A percentile compares a stretch with the other conserved stretches of the same genome.
Conservation (phyloP, 768 basidiomycete species). For the Pleurotus tuber-regium region DNA sequence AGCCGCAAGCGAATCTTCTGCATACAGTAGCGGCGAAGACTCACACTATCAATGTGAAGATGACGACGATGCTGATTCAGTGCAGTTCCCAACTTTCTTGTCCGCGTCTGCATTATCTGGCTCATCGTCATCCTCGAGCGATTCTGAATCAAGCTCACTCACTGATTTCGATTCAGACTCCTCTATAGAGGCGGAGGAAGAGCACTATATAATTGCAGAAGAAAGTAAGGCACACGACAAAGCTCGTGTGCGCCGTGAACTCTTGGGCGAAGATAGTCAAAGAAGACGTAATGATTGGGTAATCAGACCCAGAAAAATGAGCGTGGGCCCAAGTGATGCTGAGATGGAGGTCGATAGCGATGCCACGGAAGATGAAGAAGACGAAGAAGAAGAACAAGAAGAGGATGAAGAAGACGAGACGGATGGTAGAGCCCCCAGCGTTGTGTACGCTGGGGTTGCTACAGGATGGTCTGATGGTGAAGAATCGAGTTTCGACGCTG, state of each 20-base stretch:
- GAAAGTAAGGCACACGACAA: constrained; percentile 35
- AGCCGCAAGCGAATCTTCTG: constrained; percentile 25
- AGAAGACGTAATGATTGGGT: constrained; percentile 60
- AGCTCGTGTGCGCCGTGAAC: constrained; percentile 59
- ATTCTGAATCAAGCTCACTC: constrained; percentile 35
- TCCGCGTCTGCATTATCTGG: constrained; percentile 59
- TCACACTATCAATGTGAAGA: constrained; percentile 25
- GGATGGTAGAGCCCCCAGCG: constrained; percentile 35
- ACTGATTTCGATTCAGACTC: constrained; percentile 53
- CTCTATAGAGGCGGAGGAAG: constrained; percentile 60
- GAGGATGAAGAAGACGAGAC: constrained; percentile 40
- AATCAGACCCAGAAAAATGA: constrained; percentile 66
- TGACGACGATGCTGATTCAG: constrained; percentile 31
- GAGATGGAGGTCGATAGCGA: constrained; percentile 65
- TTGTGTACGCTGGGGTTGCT: constrained; percentile 59
- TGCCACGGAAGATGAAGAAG: constrained; percentile 52
- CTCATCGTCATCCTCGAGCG: constrained; percentile 42
- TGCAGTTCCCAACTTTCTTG: constrained; percentile 64
- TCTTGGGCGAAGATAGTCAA: constrained; percentile 44
- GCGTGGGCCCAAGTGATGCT: constrained; percentile 60
- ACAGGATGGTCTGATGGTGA: constrained; percentile 81
- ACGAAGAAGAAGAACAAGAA: constrained; percentile 29
- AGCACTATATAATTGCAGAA: constrained; percentile 53
- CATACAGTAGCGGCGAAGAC: constrained; percentile 37
- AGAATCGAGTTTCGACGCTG: constrained; percentile 79